Evolutionary conservation across 2,329 filamentous ascomycete genomes (phyloP), one percentile per base, ranked within the genome.

Genomic region (Aureobasidium zeae): DNA sequence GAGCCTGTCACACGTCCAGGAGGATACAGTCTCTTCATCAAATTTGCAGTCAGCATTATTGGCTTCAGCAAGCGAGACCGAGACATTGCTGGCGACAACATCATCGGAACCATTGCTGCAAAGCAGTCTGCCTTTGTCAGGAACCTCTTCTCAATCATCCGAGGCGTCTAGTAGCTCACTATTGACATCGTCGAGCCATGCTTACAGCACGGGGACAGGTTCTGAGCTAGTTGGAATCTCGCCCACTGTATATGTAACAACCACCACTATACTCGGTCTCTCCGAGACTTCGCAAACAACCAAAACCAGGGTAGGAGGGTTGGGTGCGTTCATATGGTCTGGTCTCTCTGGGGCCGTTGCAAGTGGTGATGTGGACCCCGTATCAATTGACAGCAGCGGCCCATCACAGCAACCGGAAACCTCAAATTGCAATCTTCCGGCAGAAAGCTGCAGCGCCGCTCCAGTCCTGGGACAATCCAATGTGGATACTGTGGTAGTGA

Each of bases 211-310:
- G n/a, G 37, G 37, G 13, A 17, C 37, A 2, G 25, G 28, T 32
- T 24, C 37, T 5, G 31, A 28, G 37, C 37, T 31, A 25, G 37
- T 41, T 13, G 37, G 37, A 10, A 41, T 41, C 20, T 41, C 37
- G n/a, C 37, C 37, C 11, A 24, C 28, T 8, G 20, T 21, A 6
- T 10, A 24, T 17, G 20, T 28, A 32, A 11, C 37, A 25, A 25
- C 19, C 28, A 12, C 37, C 4, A 10, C 25, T 30, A 7, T 15
- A 6, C 30, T 24, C 25, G 15, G 11, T 4, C 35, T 29, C 24
- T 7, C n/a, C 10, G 2, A 13, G 13, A 41, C 10, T n/a, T n/a
- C 13, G 22, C 36, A 9, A 32, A n/a, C 20, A n/a, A 11, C 13
- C 11, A 32, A 32, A 5, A 2, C 11, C 10, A 21, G 19, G 10